phyloP scores from a whole-genome alignment of 2,329 filamentous ascomycete genomes.

The Aspergillus tanneri region DNA sequence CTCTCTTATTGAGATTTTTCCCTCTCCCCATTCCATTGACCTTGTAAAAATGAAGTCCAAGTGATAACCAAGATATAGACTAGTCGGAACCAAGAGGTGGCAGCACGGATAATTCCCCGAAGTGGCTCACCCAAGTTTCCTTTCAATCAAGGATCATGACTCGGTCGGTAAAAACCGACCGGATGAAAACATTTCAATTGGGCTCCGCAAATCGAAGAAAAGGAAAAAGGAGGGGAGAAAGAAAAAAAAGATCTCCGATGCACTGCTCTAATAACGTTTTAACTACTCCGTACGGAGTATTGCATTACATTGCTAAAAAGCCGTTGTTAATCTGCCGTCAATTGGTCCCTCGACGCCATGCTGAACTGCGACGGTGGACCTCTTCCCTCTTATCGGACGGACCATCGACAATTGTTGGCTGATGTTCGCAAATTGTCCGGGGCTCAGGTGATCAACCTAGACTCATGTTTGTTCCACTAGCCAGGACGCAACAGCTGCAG shows the following conservation, averaged over 20 bases:
- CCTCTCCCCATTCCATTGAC: neutral
- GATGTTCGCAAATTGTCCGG: slow-evolving; percentile 19
- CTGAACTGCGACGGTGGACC: slow-evolving; percentile 13
- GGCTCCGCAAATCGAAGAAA: neutral
- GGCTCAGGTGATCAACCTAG: slow-evolving; percentile 18
- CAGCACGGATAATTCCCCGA: slow-evolving; percentile 14
- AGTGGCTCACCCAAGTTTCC: neutral
- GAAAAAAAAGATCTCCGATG: neutral
- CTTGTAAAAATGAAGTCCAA: neutral
- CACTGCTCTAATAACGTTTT: no score
- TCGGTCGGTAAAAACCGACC: slow-evolving; percentile 11
- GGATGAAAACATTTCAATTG: slow-evolving; percentile 12
- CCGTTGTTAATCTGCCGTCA: slow-evolving; percentile 6
- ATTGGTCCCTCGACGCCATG: slow-evolving; percentile 11
- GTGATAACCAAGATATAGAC: neutral
- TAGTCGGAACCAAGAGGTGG: neutral
- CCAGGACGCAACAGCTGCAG: slow-evolving; percentile 24
- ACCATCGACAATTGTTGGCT: slow-evolving; percentile 13
- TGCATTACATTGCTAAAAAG: slow-evolving; percentile 5
- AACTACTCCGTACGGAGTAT: neutral
- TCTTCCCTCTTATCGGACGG: slow-evolving; percentile 16
- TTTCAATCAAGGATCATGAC: slow-evolving; percentile 8
- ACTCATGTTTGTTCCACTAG: slow-evolving; percentile 18
- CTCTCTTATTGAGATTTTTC: neutral
- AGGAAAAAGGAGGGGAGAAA: neutral